Percentiles rank a stretch among this genome's conserved stretches.
Evolutionary conservation across 352 stramenopile genomes (phyloP).

Genomic region (Globisporangium uncinulatum): DNA sequence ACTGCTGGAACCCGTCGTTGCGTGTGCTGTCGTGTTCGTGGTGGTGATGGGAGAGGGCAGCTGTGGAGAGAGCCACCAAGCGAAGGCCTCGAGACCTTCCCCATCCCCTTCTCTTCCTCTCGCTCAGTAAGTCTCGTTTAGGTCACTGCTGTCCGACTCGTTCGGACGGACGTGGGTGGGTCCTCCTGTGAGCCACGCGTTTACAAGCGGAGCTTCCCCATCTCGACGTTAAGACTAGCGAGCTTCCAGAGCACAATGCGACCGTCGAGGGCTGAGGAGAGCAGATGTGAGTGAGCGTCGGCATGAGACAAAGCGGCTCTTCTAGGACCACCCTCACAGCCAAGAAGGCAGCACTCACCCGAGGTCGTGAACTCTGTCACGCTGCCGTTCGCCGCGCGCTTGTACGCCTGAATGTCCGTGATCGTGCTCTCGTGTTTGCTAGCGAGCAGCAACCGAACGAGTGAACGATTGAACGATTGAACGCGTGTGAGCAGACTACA

Average conservation of each 20-base stretch:
- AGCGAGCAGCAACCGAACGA: not conserved
- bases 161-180: not conserved
- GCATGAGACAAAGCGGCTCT: no score
- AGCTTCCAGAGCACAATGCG: constrained; percentile 81
- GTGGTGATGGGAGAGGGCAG: no score
- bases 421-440: constrained; percentile 86
- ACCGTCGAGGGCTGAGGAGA: constrained; percentile 59
- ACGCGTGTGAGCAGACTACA: not conserved
- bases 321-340: no score
- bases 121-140: not conserved
- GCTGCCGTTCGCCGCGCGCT: constrained; percentile 35
- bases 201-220: constrained; percentile 79
- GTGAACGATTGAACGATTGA: constrained; percentile 8
- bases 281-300: not conserved
- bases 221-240: constrained; percentile 60
- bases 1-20: not conserved
- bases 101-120: no score
- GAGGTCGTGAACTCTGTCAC: constrained; percentile 82
- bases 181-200: not conserved
- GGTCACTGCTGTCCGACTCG: not conserved
- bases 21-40: not conserved
- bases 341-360: constrained; percentile 27
- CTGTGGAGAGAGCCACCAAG: no score
- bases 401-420: constrained; percentile 74
- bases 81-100: no score